Percentiles rank a stretch among this genome's conserved stretches.
Evolutionary conservation across 208 protist species (phyloP).

Genomic region (Trypanosoma grayi): DNA sequence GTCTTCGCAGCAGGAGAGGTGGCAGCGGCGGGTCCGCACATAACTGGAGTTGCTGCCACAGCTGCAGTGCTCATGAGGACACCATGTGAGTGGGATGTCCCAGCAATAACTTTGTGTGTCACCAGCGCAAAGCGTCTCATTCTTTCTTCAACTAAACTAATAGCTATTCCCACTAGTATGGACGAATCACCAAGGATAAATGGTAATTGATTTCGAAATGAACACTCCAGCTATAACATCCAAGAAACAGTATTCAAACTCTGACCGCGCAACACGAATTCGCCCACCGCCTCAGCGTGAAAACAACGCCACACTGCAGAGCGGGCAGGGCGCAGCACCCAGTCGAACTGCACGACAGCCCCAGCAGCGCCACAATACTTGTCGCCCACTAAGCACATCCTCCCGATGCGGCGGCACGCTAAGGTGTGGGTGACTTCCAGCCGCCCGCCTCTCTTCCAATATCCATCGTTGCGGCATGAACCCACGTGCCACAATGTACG

Average conservation of each 20-base stretch:
- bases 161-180: too few relatives aligned
- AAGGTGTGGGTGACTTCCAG: conserved; percentile 5
- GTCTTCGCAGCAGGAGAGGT: too few relatives aligned
- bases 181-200: too few relatives aligned
- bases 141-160: too few relatives aligned
- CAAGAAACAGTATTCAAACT: too few relatives aligned
- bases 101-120: neutral
- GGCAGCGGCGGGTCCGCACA: too few relatives aligned
- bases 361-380: conserved; percentile 61
- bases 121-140: conserved; percentile 4
- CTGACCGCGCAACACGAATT: too few relatives aligned
- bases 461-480: conserved; percentile 19
- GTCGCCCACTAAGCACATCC: conserved; percentile 24
- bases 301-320: conserved; percentile 21
- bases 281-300: neutral
- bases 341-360: conserved; percentile 44
- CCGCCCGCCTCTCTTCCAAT: conserved; percentile 1
- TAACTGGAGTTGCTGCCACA: too few relatives aligned
- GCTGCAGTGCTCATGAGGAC: too few relatives aligned
- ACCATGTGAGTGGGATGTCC: too few relatives aligned
- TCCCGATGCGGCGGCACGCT: conserved; percentile 38
- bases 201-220: too few relatives aligned
- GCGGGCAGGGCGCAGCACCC: conserved; percentile 36
- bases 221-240: too few relatives aligned
- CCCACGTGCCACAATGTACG: conserved; percentile 49